Evolutionary conservation across 164 flowering plant species (phyloP).

Genomic region (Umbilicus rupestris): DNA sequence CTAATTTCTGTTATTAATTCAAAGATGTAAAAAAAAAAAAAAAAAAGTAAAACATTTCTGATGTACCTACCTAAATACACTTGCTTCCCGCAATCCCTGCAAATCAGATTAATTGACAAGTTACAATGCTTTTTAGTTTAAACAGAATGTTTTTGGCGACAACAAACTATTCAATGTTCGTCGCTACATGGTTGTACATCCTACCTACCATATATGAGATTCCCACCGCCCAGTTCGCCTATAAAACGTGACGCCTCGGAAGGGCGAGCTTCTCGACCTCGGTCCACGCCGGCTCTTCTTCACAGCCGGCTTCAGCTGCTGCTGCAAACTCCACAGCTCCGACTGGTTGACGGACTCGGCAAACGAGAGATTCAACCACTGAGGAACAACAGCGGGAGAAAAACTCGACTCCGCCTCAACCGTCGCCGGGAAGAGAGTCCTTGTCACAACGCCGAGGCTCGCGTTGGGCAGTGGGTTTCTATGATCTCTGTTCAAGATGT

Average conservation of each 20-base stretch:
- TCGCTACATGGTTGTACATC: too few relatives aligned
- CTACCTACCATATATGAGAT: conserved; percentile 11
- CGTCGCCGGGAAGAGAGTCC: not conserved
- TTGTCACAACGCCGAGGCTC: too few relatives aligned
- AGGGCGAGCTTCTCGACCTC: conserved; percentile 11
- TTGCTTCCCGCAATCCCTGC: conserved; percentile 75
- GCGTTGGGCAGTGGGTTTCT: not conserved
- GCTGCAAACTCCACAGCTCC: not conserved
- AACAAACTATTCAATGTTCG: too few relatives aligned
- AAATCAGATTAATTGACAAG: too few relatives aligned
- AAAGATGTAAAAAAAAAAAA: not conserved
- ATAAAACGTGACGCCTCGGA: conserved; percentile 11
- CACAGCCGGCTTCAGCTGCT: not conserved
- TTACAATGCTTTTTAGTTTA: too few relatives aligned
- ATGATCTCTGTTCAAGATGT: conserved; percentile 1
- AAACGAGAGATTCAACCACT: not conserved
- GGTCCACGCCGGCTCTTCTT: conserved; percentile 13
- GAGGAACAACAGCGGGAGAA: not conserved
- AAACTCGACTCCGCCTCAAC: not conserved
- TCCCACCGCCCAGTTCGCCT: conserved; percentile 12
- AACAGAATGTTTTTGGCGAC: not conserved
- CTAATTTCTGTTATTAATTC: too few relatives aligned
- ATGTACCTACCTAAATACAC: conserved; percentile 55
- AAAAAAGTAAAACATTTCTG: too few relatives aligned
- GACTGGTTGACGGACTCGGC: not conserved